phyloP scores from a whole-genome alignment of 192 early-diverging fungal genomes.

The Entrophospora sp. region DNA sequence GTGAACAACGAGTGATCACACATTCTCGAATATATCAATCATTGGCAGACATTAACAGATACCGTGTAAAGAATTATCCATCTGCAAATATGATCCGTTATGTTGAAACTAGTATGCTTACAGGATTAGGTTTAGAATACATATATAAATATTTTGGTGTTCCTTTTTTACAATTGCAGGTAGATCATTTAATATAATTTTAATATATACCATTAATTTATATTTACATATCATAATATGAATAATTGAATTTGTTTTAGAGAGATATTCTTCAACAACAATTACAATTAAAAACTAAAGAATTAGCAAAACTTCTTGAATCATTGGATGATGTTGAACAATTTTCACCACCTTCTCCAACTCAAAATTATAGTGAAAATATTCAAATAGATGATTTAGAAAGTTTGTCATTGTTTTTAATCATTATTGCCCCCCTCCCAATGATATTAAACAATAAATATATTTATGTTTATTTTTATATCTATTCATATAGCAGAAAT shows the following conservation, averaged over 20 bases:
- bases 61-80: neutral
- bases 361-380: constrained; percentile 6
- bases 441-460: too few species aligned
- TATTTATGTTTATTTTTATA: neutral
- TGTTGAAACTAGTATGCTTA: constrained; percentile 42
- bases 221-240: neutral
- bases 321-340: constrained; percentile 29
- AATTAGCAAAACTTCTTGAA: constrained; percentile 35
- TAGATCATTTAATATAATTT: constrained; percentile 13
- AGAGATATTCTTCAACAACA: constrained; percentile 45
- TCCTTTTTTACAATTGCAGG: constrained; percentile 48
- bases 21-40: constrained; percentile 3
- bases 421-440: too few species aligned
- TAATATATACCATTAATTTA: neutral
- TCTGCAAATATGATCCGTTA: constrained; percentile 44
- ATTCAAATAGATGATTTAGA: too few species aligned
- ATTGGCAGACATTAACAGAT: neutral
- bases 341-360: constrained; percentile 20
- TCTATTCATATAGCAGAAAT: constrained; percentile 9
- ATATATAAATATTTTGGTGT: constrained; percentile 48
- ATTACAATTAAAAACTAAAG: constrained; percentile 43
- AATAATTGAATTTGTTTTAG: too few species aligned
- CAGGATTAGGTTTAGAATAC: constrained; percentile 43
- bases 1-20: neutral
- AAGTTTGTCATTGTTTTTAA: too few species aligned